These are phyloP conservation scores for Ceriops zippeliana DNA, from an alignment of 345 rosid genomes.

Conservation along the genomic window DNA sequence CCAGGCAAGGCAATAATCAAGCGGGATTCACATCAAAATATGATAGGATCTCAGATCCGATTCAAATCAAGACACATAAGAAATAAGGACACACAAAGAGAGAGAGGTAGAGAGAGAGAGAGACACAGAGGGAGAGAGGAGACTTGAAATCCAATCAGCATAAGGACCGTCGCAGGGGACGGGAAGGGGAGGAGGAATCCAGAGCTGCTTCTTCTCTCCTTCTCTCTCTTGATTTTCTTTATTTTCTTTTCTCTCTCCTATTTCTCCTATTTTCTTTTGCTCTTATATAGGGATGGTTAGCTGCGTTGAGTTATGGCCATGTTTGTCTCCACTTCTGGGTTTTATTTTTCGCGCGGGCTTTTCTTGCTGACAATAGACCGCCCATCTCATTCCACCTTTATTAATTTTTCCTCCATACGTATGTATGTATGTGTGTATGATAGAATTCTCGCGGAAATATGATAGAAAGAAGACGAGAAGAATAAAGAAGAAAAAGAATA, in stretches of 20 bases:
- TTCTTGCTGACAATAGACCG: too few relatives aligned
- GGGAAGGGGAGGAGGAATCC: conserved; percentile 59
- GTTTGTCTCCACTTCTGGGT: too few relatives aligned
- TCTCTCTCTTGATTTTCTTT: background rate
- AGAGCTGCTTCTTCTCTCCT: conserved; percentile 41
- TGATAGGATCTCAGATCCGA: conserved; percentile 18
- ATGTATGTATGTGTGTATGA: too few relatives aligned
- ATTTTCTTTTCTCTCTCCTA: background rate
- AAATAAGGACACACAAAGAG: background rate
- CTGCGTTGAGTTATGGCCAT: too few relatives aligned
- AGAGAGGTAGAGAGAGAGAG: background rate
- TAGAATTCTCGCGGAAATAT: too few relatives aligned
- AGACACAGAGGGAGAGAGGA: background rate
- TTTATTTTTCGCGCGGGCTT: too few relatives aligned
- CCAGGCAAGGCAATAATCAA: background rate
- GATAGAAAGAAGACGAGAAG: too few relatives aligned
- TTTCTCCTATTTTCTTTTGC: too few relatives aligned
- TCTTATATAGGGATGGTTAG: too few relatives aligned
- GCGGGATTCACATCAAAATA: background rate
- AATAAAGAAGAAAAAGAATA: too few relatives aligned
- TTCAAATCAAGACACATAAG: conserved; percentile 11
- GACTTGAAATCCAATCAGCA: conserved; percentile 75
- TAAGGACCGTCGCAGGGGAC: conserved; percentile 75
- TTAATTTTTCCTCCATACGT: too few relatives aligned
- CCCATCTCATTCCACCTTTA: too few relatives aligned